A percentile compares a stretch with the other conserved stretches of the same genome.
Evolutionary conservation across 345 rosid species (phyloP).

Genomic region (Fremontodendron californicum): DNA sequence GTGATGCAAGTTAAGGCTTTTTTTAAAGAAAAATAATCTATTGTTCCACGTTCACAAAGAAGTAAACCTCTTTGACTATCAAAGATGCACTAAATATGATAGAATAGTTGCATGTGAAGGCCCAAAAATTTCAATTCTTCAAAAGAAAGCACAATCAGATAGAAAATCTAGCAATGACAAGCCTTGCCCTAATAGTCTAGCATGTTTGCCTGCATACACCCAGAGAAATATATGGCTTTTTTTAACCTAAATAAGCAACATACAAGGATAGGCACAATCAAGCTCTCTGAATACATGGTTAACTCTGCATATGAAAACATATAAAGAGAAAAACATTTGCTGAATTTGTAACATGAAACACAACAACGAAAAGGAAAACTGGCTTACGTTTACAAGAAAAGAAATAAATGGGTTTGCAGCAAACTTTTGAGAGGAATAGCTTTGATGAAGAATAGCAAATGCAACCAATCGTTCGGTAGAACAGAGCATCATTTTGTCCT

Average conservation of each 20-base stretch:
- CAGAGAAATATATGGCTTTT: background rate
- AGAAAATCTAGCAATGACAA: background rate
- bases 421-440: conserved; percentile 53
- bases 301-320: background rate
- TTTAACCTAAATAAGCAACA: background rate
- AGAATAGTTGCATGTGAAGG: background rate
- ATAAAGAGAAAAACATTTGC: background rate
- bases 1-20: background rate
- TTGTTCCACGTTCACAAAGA: background rate
- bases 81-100: background rate
- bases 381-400: conserved; percentile 52
- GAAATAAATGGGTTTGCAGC: conserved; percentile 60
- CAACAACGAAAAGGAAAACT: conserved; percentile 3
- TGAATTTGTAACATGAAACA: background rate
- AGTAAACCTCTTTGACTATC: background rate
- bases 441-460: conserved; percentile 55
- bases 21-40: background rate
- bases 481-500: conserved; percentile 52
- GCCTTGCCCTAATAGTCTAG: background rate
- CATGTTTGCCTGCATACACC: background rate
- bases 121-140: background rate
- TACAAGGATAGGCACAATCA: background rate
- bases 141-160: background rate
- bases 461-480: conserved; percentile 71
- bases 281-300: background rate